A percentile compares a stretch with the other conserved stretches of the same genome.
These are phyloP conservation scores for Neonectria hederae DNA, from an alignment of 2,329 filamentous ascomycete species.

Conservation along the genomic window DNA sequence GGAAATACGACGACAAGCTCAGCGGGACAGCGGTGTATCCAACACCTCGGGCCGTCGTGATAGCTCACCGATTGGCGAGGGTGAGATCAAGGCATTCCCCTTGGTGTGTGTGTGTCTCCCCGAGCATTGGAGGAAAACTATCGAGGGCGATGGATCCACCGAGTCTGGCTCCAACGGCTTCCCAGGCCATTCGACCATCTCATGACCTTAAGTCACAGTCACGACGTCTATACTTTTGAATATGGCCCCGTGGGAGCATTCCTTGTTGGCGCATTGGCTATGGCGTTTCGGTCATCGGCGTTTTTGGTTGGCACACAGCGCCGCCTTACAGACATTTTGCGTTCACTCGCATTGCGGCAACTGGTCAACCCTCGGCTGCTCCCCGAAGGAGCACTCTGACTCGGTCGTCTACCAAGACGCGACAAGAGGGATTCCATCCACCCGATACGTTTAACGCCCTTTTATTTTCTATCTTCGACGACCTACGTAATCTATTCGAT, in stretches of 20 bases:
- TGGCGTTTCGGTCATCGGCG: constrained; percentile 48
- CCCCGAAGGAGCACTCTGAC: constrained; percentile 11
- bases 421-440: constrained; percentile 6
- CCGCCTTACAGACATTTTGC: constrained; percentile 25
- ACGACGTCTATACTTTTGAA: constrained; percentile 41
- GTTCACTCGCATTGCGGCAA: constrained; percentile 22
- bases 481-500: constrained; percentile 30
- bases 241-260: constrained; percentile 36
- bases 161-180: constrained; percentile 65
- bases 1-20: constrained; percentile 77
- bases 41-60: constrained; percentile 74
- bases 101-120: constrained; percentile 95
- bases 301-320: constrained; percentile 32
- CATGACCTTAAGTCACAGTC: constrained; percentile 37
- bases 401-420: constrained; percentile 2
- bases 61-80: constrained; percentile 68
- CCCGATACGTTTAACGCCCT: constrained; percentile 22
- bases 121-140: constrained; percentile 96
- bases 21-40: constrained; percentile 93
- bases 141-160: constrained; percentile 84
- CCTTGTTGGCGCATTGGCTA: constrained; percentile 47
- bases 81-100: constrained; percentile 97
- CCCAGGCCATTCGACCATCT: constrained; percentile 36
- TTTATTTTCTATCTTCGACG: constrained; percentile 23
- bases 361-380: constrained; percentile 11